Evolutionary conservation across 2,329 filamentous ascomycete species (phyloP), one percentile per base, ranked within the genome.

Genomic region (Colletotrichum salicis): DNA sequence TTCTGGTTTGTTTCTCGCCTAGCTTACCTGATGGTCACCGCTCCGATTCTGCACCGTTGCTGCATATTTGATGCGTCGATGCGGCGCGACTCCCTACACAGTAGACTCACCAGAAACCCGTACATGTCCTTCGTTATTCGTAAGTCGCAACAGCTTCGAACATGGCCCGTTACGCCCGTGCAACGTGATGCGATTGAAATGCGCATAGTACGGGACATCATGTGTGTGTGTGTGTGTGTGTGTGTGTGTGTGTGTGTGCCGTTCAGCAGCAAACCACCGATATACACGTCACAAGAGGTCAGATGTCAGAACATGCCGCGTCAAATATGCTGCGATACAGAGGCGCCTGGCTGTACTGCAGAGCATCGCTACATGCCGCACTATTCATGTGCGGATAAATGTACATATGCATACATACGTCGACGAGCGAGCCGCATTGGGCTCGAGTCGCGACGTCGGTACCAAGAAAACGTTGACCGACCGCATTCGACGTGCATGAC

Each of bases 401-500:
- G 22, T 27, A 48, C 55, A 51, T 27, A 63, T 59, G 68, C 68
- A 71, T 71, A 58, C 57, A 58, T 58, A 68, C 31, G 64, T 63
- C 41, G 45, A 71, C 35, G 64, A 71, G 64, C 64, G 64, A 71
- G 55, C 69, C 59, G 65, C 65, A 63, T 71, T 64, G 41, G 69
- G 65, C 52, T 63, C 68, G 68, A 71, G 69, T 71, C 69, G 69
- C 69, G 69, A 71, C 59, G 31, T 68, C 64, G 68, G 51, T 58
- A 62, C 64, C 57, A 63, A 61, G 24, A 51, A 71, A 58, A 57
- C 52, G 57, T 67, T 62, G 63, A 67, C 68, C 41, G 37, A 24
- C 68, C 37, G 57, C 63, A 70, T 37, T 33, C 27, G 24, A 19
- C 59, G 45, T 64, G 69, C 69, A 71, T 59, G 54, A 41, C 52